Evolutionary conservation across 116 monocot species (phyloP).

Genomic region (Dioscorea cayenensis): DNA sequence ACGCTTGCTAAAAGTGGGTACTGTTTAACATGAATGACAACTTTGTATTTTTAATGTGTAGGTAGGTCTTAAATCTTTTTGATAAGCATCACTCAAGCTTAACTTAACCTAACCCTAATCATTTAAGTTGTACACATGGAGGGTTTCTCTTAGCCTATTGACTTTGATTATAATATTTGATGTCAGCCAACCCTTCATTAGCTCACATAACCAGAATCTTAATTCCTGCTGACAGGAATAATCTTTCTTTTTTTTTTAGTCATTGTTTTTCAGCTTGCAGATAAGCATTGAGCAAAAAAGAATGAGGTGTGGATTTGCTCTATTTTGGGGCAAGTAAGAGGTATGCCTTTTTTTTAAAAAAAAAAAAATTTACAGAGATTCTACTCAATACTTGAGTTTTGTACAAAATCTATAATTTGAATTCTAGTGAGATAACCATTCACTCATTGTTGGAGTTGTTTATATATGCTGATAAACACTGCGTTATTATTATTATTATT

Average conservation of each 20-base stretch:
- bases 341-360: too few relatives aligned
- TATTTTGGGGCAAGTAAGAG: too few relatives aligned
- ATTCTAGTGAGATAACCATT: too few relatives aligned
- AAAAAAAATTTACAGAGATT: too few relatives aligned
- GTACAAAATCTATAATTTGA: too few relatives aligned
- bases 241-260: too few relatives aligned
- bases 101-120: neutral
- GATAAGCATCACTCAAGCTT: neutral
- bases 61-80: neutral
- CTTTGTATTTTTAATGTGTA: neutral
- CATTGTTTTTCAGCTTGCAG: too few relatives aligned
- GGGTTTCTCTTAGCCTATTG: neutral
- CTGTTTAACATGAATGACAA: neutral
- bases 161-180: neutral
- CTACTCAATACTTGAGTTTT: too few relatives aligned
- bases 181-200: neutral
- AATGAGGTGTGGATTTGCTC: too few relatives aligned
- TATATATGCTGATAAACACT: neutral
- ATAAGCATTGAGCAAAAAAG: too few relatives aligned
- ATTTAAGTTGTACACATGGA: neutral
- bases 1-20: neutral
- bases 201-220: neutral
- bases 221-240: neutral
- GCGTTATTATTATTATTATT: too few relatives aligned
- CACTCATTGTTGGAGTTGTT: constrained; percentile 2